phyloP scores from a whole-genome alignment of 345 rosid genomes.

The Rhodamnia argentea region DNA sequence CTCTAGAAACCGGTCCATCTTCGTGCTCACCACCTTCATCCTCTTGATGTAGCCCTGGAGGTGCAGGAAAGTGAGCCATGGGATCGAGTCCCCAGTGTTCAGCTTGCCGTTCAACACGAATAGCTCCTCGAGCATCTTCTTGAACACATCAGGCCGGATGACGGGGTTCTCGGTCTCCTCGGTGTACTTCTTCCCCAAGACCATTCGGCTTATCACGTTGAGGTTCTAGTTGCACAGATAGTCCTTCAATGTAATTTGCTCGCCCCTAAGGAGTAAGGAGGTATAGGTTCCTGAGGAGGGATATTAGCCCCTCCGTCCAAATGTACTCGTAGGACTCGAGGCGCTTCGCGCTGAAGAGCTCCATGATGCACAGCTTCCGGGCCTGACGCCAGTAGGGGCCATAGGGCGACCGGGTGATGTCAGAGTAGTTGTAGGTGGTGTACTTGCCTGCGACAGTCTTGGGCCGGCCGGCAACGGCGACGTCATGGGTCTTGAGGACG shows the following conservation, averaged over 20 bases:
- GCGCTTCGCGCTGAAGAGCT: constrained; percentile 50
- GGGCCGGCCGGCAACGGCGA: constrained; percentile 32
- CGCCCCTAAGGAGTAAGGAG: constrained; percentile 3
- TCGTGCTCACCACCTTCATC: constrained; percentile 52
- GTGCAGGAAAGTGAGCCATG: constrained; percentile 50
- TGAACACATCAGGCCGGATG: constrained; percentile 45
- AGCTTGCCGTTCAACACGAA: constrained; percentile 50
- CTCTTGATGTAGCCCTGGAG: constrained; percentile 55
- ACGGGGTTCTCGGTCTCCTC: constrained; percentile 7
- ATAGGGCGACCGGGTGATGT: constrained; percentile 54
- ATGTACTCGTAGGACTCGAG: constrained; percentile 49
- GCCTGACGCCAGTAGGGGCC: constrained; percentile 70
- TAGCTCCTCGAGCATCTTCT: constrained; percentile 58
- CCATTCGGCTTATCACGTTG: constrained; percentile 58
- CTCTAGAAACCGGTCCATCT: constrained; percentile 47
- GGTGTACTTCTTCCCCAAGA: constrained; percentile 53
- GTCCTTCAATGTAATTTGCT: constrained; percentile 21
- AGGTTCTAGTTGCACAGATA: constrained; percentile 29
- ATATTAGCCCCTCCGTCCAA: constrained; percentile 30
- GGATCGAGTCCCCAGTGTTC: constrained; percentile 57
- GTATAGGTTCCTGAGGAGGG: constrained; percentile 11
- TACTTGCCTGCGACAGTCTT: constrained; percentile 47
- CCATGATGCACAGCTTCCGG: constrained; percentile 42
- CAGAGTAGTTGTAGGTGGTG: constrained; percentile 52
- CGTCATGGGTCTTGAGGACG: constrained; percentile 46